Conservation (phyloP, 352 stramenopile species). For the Globisporangium parvum region DNA sequence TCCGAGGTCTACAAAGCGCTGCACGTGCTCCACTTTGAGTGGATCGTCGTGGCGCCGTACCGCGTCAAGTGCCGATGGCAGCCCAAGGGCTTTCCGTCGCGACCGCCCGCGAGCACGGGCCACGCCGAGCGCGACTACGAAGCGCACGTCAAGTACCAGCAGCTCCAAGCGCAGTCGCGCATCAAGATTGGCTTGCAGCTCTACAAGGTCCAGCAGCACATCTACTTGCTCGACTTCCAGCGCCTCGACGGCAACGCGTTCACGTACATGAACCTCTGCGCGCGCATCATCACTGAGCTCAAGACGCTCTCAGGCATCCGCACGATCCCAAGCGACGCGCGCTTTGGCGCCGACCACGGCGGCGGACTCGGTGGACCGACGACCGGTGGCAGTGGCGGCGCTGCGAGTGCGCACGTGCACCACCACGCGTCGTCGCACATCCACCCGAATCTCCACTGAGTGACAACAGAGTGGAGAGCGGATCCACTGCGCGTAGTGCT, state of each 20-base stretch:
- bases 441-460: constrained; percentile 23
- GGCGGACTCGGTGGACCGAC: too few species aligned
- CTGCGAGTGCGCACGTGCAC: constrained; percentile 19
- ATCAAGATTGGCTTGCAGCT: constrained; percentile 96
- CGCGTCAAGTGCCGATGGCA: constrained; percentile 97
- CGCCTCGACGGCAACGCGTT: constrained; percentile 95
- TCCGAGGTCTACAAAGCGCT: constrained; percentile 99
- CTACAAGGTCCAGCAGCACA: constrained; percentile 98
- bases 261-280: constrained; percentile 99
- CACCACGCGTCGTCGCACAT: constrained; percentile 47
- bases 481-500: too few species aligned
- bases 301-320: constrained; percentile 92
- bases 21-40: constrained; percentile 95
- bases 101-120: constrained; percentile 1
- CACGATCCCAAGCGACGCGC: constrained; percentile 43
- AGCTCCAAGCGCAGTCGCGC: constrained; percentile 29
- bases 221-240: constrained; percentile 99
- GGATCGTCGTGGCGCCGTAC: constrained; percentile 95
- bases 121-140: constrained; percentile 19
- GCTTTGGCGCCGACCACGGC: constrained; percentile 36
- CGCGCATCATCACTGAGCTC: constrained; percentile 98
- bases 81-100: constrained; percentile 33
- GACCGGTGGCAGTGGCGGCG: constrained; percentile 3
- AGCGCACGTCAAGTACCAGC: constrained; percentile 22
- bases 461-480: neutral